phyloP scores from a whole-genome alignment of 768 basidiomycete genomes.

The Hygrophorus pudorinus region DNA sequence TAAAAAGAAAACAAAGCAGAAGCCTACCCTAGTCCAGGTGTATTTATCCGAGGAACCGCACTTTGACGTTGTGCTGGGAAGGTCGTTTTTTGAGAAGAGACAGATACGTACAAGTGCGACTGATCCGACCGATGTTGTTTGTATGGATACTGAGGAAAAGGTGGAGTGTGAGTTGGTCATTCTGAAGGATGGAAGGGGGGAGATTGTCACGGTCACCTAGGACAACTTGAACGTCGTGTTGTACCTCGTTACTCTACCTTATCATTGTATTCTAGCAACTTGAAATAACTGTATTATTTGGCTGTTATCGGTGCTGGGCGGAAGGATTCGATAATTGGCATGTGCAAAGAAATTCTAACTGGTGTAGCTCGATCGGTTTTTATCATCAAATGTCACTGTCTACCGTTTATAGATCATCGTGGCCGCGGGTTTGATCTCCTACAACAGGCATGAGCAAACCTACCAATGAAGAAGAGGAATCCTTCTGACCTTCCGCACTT shows the following conservation, averaged over 20 bases:
- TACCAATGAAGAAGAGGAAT: too few species aligned
- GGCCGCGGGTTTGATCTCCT: too few species aligned
- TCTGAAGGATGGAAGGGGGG: conserved; percentile 82
- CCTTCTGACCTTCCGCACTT: too few species aligned
- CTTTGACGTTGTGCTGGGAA: conserved; percentile 90
- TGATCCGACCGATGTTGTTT: conserved; percentile 85
- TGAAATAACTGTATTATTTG: too few species aligned
- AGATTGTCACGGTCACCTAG: conserved; percentile 81
- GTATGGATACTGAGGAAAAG: conserved; percentile 87
- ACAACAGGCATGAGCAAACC: too few species aligned
- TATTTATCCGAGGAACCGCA: conserved; percentile 92
- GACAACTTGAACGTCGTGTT: neutral
- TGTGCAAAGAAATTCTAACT: too few species aligned
- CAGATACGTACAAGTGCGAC: conserved; percentile 73
- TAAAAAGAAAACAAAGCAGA: conserved; percentile 16
- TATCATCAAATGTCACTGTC: too few species aligned
- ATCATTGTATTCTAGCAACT: too few species aligned
- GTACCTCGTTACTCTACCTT: neutral
- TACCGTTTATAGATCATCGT: too few species aligned
- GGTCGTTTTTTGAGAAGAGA: conserved; percentile 75
- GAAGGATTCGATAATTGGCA: too few species aligned
- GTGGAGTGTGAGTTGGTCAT: conserved; percentile 90
- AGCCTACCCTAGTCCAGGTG: conserved; percentile 46
- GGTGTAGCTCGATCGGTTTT: too few species aligned
- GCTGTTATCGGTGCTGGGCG: too few species aligned